These are phyloP conservation scores for Alternaria angustiovoidea DNA, from an alignment of 2,329 filamentous ascomycete species.

Conservation along the genomic window DNA sequence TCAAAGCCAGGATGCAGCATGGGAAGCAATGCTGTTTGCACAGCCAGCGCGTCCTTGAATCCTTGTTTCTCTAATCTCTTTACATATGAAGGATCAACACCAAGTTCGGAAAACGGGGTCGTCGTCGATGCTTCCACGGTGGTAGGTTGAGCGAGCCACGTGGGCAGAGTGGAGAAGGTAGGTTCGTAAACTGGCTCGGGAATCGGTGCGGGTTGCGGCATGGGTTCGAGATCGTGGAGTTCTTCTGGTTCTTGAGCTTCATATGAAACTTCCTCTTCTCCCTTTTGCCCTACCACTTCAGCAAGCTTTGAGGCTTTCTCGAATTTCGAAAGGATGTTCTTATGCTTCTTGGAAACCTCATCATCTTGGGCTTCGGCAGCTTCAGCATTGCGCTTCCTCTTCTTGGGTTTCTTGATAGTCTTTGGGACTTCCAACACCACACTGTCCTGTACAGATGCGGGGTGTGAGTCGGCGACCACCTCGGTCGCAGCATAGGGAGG, in stretches of 20 bases:
- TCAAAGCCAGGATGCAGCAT: conserved; percentile 73
- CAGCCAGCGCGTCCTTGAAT: conserved; percentile 76
- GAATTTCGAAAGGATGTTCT: conserved; percentile 55
- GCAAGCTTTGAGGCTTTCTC: conserved; percentile 50
- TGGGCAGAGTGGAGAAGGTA: conserved; percentile 78
- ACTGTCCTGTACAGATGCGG: conserved; percentile 17
- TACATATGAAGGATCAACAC: conserved; percentile 67
- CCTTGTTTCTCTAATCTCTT: conserved; percentile 72
- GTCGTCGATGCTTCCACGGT: conserved; percentile 68
- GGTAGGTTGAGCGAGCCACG: conserved; percentile 82
- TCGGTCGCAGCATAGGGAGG: conserved; percentile 1
- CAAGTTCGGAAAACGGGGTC: conserved; percentile 69
- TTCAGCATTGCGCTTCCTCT: conserved; percentile 43
- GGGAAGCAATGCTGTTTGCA: conserved; percentile 82
- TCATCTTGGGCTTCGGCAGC: conserved; percentile 30
- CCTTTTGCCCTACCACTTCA: conserved; percentile 26
- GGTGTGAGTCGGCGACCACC: neutral
- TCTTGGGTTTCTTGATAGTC: conserved; percentile 45
- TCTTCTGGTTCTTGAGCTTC: conserved; percentile 54
- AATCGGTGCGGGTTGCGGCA: conserved; percentile 78
- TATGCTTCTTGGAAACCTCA: conserved; percentile 48
- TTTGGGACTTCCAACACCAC: conserved; percentile 17
- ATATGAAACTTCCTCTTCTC: conserved; percentile 27
- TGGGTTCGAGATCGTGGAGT: conserved; percentile 76
- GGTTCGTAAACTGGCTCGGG: conserved; percentile 66